Conservation (phyloP, 495 filamentous ascomycete species). For the Neurospora sublineolata region DNA sequence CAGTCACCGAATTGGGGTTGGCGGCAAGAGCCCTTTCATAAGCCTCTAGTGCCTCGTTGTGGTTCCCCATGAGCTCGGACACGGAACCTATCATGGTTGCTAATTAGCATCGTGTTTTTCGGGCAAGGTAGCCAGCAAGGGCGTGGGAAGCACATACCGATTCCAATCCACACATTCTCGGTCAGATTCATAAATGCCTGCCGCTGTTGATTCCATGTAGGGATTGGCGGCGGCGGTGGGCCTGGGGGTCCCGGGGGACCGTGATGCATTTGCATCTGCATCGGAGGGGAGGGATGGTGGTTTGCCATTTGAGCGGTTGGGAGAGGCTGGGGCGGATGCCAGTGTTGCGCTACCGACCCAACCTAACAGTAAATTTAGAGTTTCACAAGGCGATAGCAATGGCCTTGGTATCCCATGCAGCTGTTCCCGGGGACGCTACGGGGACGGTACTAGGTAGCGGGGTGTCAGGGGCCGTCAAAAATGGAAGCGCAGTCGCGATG, state of each 20-base stretch:
- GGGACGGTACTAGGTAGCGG: neutral
- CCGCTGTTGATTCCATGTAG: slow-evolving; percentile 28
- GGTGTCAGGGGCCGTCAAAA: neutral
- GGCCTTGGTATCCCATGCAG: neutral
- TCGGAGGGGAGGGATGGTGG: slow-evolving; percentile 45
- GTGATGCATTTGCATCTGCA: slow-evolving; percentile 49
- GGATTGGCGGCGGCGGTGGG: slow-evolving; percentile 24
- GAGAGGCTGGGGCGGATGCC: neutral
- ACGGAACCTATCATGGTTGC: slow-evolving; percentile 51
- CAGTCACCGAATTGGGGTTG: slow-evolving; percentile 81
- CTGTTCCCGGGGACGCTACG: neutral
- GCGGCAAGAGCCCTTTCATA: slow-evolving; percentile 82
- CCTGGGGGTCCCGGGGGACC: slow-evolving; percentile 36
- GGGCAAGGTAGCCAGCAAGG: neutral
- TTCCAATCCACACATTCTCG: slow-evolving; percentile 85
- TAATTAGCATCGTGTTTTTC: slow-evolving; percentile 9
- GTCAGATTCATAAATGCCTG: slow-evolving; percentile 46
- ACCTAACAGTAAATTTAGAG: neutral
- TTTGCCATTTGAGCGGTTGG: slow-evolving; percentile 32
- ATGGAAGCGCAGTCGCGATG: neutral
- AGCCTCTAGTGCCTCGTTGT: slow-evolving; percentile 75
- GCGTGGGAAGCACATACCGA: slow-evolving; percentile 50
- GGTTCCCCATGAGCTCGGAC: slow-evolving; percentile 78
- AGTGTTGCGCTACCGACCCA: neutral
- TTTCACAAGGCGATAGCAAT: neutral